Evolutionary conservation across 2,329 filamentous ascomycete genomes (phyloP).

Genomic region (Cadophora sp.): DNA sequence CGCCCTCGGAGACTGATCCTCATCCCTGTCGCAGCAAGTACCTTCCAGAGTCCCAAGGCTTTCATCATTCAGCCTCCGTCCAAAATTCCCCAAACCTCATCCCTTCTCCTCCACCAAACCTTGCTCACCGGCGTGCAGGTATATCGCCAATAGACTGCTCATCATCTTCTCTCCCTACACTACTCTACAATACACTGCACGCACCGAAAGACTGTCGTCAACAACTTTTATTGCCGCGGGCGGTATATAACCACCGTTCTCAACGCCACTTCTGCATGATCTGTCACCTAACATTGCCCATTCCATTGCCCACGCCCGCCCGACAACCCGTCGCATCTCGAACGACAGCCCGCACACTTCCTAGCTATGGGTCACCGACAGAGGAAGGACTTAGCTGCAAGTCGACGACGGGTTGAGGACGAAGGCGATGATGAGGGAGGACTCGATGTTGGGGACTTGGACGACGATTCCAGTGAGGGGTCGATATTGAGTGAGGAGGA

Average conservation of each 20-base stretch:
- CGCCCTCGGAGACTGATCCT: slow-evolving; percentile 11
- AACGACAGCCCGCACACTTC: slow-evolving; percentile 40
- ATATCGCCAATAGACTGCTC: slow-evolving; percentile 41
- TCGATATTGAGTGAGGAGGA: slow-evolving; percentile 68
- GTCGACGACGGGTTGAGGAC: slow-evolving; percentile 72
- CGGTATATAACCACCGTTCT: slow-evolving; percentile 42
- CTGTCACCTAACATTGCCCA: slow-evolving; percentile 43
- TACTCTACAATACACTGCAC: slow-evolving; percentile 8
- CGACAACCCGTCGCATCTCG: slow-evolving; percentile 45
- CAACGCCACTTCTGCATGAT: slow-evolving; percentile 45
- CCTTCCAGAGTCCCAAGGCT: slow-evolving; percentile 28
- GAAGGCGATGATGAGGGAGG: slow-evolving; percentile 73
- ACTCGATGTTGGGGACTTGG: slow-evolving; percentile 61
- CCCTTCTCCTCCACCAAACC: slow-evolving; percentile 32
- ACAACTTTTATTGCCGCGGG: slow-evolving; percentile 44
- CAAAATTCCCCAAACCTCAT: slow-evolving; percentile 32
- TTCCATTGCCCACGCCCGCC: slow-evolving; percentile 42
- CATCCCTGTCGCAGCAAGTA: slow-evolving; percentile 34
- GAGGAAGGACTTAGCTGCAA: slow-evolving; percentile 70
- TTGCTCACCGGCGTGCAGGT: slow-evolving; percentile 42
- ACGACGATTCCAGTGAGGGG: slow-evolving; percentile 72
- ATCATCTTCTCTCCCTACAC: slow-evolving; percentile 16
- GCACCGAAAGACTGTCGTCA: slow-evolving; percentile 33
- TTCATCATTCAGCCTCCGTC: slow-evolving; percentile 39
- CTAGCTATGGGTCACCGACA: slow-evolving; percentile 58